phyloP scores from a whole-genome alignment of 352 stramenopile species.

The Globisporangium mamillatum region DNA sequence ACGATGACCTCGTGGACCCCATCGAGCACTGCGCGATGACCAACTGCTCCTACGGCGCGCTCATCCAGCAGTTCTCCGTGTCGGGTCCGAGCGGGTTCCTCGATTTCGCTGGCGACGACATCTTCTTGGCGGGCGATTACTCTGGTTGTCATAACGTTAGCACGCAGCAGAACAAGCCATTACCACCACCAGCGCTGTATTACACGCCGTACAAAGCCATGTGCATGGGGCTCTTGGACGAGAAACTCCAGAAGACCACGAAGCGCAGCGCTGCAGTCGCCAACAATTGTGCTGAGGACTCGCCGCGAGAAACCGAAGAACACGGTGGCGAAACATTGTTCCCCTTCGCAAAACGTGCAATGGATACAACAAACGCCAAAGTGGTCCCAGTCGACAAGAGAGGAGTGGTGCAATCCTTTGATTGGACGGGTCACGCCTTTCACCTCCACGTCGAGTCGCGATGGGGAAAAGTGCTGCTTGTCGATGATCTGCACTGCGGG shows the following conservation, averaged over 20 bases:
- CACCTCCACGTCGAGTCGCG: constrained; percentile 47
- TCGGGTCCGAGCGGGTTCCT: constrained; percentile 26
- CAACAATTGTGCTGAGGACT: neutral
- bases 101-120: constrained; percentile 22
- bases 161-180: neutral
- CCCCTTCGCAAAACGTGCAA: neutral
- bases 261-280: neutral
- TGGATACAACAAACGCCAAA: neutral
- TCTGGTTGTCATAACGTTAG: too few relatives aligned
- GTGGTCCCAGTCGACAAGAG: neutral
- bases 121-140: constrained; percentile 9
- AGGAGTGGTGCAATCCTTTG: neutral
- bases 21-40: constrained; percentile 15
- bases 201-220: constrained; percentile 11
- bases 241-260: neutral
- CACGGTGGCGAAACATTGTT: neutral
- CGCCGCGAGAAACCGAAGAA: neutral
- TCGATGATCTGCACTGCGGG: constrained; percentile 31
- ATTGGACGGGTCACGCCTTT: constrained; percentile 3
- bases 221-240: constrained; percentile 9
- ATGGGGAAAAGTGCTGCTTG: constrained; percentile 33
- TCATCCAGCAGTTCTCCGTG: constrained; percentile 25
- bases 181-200: neutral
- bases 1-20: constrained; percentile 1
- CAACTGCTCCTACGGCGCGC: constrained; percentile 23